Percentiles rank a stretch among this genome's conserved stretches.
These are phyloP conservation scores for Sugiyamaella boreocaroliniensis DNA, from an alignment of 805 yeast species.

Conservation along the genomic window DNA sequence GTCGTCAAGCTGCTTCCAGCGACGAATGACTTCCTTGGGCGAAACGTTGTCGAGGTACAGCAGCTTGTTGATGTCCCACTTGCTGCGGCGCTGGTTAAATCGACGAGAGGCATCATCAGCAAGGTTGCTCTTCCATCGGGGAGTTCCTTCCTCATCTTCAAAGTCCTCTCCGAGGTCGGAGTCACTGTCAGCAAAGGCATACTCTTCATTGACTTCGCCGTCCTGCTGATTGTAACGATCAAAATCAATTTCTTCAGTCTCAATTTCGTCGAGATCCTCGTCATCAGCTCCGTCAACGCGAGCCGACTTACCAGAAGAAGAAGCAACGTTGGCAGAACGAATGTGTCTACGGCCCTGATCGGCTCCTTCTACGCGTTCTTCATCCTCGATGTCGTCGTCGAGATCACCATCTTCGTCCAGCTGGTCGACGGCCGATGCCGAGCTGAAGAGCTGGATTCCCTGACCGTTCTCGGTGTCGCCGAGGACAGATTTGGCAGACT, in stretches of 20 bases:
- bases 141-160: slow-evolving; percentile 26
- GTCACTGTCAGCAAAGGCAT: slow-evolving; percentile 39
- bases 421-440: slow-evolving; percentile 44
- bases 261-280: slow-evolving; percentile 16
- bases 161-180: slow-evolving; percentile 39
- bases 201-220: slow-evolving; percentile 40
- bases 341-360: slow-evolving; percentile 59
- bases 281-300: slow-evolving; percentile 29
- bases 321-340: slow-evolving; percentile 35
- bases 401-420: slow-evolving; percentile 38
- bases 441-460: slow-evolving; percentile 70
- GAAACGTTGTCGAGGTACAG: slow-evolving; percentile 72
- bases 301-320: slow-evolving; percentile 15
- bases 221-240: slow-evolving; percentile 11
- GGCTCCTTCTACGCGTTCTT: slow-evolving; percentile 37
- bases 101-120: slow-evolving; percentile 54
- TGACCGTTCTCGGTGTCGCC: slow-evolving; percentile 54
- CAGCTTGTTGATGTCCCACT: slow-evolving; percentile 77
- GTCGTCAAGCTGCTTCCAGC: slow-evolving; percentile 26
- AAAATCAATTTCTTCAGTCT: slow-evolving; percentile 20
- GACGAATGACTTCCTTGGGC: slow-evolving; percentile 41
- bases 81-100: slow-evolving; percentile 44
- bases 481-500: slow-evolving; percentile 56
- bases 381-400: slow-evolving; percentile 37
- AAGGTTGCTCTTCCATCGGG: slow-evolving; percentile 29